Base-by-base conservation (phyloP, 148 eudicot genomes). In the Chenopodium album region DNA sequence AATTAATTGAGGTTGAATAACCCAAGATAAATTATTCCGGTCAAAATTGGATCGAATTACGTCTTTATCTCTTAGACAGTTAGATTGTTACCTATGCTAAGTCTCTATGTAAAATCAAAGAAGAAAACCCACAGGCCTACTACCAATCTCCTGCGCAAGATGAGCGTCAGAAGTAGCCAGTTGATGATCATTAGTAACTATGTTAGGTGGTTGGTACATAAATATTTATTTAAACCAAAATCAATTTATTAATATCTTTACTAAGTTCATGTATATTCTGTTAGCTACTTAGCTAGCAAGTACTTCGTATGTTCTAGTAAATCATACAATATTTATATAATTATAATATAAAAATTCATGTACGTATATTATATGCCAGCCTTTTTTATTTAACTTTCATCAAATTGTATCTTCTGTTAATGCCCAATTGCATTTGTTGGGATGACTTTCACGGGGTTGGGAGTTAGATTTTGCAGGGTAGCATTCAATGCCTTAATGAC, bases 341-440 rank as follows among this genome's bases (percentile, higher is more conserved):
- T 32, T 32, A 32, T 32, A 1, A 32, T 32, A 41, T 41, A 41
- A 6, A 41, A 41, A 41, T 41, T 4, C 7, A 41, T 6, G 7
- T 41, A 9, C 11, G 13, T 12, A 48, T 48, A 56, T 16, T 56
- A 4, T 56, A 41, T 6, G 44, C 44, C 60, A 13, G 3, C 60
- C 16, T 56, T 16, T 13, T 16, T 16, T 13, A 12, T 56, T 4
- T 16, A 12, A 48, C 11, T 23, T 26, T n/a, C 47, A 70, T 70
- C 48, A 13, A 34, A 19, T 70, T 70, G 19, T 29, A 68, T 68
- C 31, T 12, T 66, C 37, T 28, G 71, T 29, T 14, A 70, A 75
- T 56, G 85, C 76, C 85, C 85, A 84, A 59, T 83, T 83, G 79
- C 82, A 41, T 32, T 72, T 67, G 59, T 75, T 79, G 60, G 74